These are phyloP conservation scores for Ophiostoma ips DNA, from an alignment of 2,329 filamentous ascomycete species.

Conservation along the genomic window DNA sequence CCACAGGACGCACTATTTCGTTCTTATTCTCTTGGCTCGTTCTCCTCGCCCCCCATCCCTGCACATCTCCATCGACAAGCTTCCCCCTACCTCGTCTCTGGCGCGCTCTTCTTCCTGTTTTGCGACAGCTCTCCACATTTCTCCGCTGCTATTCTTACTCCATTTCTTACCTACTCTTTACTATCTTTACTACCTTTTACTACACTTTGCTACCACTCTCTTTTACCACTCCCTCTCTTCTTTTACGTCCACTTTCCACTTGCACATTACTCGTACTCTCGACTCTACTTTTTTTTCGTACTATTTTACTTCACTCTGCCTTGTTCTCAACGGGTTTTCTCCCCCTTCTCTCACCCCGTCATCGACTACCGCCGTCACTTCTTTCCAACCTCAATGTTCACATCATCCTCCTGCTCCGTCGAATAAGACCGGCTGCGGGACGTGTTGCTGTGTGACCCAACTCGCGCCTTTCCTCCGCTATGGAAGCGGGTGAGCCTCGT, in stretches of 20 bases:
- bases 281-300: background rate
- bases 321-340: background rate
- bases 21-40: background rate
- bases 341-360: background rate
- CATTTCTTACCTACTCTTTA: too few relatives aligned
- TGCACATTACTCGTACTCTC: background rate
- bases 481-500: constrained; percentile 26
- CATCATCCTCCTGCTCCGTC: background rate
- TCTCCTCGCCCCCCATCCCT: too few relatives aligned
- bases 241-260: background rate
- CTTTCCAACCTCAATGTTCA: constrained; percentile 1
- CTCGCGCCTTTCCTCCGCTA: constrained; percentile 18
- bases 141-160: background rate
- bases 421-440: constrained; percentile 10
- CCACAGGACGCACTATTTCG: background rate
- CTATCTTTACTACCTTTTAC: background rate
- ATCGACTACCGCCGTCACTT: background rate
- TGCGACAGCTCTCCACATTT: constrained; percentile 2
- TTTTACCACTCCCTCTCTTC: background rate
- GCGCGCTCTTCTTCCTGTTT: background rate
- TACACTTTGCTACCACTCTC: background rate
- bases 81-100: background rate
- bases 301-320: background rate
- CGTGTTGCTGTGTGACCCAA: background rate
- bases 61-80: background rate